Conservation (phyloP, 768 basidiomycete genomes). For the Stropharia rugosoannulata region DNA sequence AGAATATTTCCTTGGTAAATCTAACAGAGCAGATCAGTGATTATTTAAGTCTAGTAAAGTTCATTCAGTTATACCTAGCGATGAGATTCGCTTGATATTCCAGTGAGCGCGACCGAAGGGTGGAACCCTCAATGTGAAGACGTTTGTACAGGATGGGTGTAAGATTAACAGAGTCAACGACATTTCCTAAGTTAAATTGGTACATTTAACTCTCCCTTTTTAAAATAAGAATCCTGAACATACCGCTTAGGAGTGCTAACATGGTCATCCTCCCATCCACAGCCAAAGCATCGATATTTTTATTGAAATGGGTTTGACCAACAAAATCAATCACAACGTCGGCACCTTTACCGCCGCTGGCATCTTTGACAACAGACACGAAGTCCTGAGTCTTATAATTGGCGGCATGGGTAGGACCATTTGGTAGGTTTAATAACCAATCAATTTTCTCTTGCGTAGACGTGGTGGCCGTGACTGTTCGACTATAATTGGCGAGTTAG, state of each 20-base stretch:
- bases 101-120: constrained; percentile 71
- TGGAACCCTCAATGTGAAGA: constrained; percentile 86
- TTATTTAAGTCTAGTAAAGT: not conserved
- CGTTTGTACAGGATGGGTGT: constrained; percentile 77
- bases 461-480: constrained; percentile 79
- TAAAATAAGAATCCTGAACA: not conserved
- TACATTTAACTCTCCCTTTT: constrained; percentile 9
- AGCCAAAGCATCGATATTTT: constrained; percentile 70
- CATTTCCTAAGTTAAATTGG: constrained; percentile 39
- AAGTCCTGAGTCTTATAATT: constrained; percentile 90
- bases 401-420: constrained; percentile 70
- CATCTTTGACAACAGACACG: constrained; percentile 64
- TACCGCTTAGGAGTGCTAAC: constrained; percentile 67
- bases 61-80: constrained; percentile 37
- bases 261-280: constrained; percentile 75
- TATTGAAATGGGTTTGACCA: constrained; percentile 69
- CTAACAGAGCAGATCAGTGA: constrained; percentile 24
- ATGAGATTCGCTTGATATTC: constrained; percentile 79
- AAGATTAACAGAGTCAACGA: constrained; percentile 55
- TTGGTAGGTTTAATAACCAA: constrained; percentile 65
- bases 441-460: constrained; percentile 82
- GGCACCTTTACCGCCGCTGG: constrained; percentile 69
- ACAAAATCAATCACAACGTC: constrained; percentile 88
- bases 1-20: constrained; percentile 55
- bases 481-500: constrained; percentile 33